Percentiles rank a stretch among this genome's conserved stretches.
Evolutionary conservation across 371 early-diverging fungal species (phyloP).

Genomic region (Lichtheimia corymbifera): DNA sequence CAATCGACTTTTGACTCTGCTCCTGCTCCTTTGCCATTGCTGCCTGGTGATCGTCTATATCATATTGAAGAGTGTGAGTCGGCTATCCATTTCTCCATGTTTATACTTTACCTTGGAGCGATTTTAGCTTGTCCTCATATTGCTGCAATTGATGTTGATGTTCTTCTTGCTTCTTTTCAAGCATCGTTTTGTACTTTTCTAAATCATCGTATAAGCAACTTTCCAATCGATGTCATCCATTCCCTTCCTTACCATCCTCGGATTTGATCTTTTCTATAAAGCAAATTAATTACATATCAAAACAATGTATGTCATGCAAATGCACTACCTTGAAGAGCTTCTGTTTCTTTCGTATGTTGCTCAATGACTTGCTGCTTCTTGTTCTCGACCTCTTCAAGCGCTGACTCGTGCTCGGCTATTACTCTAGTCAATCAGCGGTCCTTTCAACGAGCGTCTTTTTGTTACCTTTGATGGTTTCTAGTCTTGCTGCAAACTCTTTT

Average conservation of each 20-base stretch:
- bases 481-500: background rate
- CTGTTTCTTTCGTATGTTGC: background rate
- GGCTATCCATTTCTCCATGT: background rate
- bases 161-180: background rate
- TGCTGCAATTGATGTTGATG: background rate
- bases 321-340: background rate
- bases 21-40: background rate
- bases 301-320: background rate
- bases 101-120: background rate
- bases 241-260: no score
- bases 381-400: background rate
- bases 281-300: no score
- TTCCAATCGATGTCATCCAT: no score
- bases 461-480: background rate
- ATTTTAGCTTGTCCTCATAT: background rate
- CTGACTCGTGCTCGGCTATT: background rate
- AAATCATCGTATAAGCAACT: no score
- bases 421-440: no score
- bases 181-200: background rate
- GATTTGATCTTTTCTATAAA: no score
- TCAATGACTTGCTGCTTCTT: slow-evolving; percentile 1
- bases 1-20: background rate
- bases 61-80: background rate
- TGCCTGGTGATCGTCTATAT: background rate
- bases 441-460: no score